A percentile compares a stretch with the other conserved stretches of the same genome.
Conservation (phyloP, 768 basidiomycete genomes). For the Porphyrellus cyaneotinctus region DNA sequence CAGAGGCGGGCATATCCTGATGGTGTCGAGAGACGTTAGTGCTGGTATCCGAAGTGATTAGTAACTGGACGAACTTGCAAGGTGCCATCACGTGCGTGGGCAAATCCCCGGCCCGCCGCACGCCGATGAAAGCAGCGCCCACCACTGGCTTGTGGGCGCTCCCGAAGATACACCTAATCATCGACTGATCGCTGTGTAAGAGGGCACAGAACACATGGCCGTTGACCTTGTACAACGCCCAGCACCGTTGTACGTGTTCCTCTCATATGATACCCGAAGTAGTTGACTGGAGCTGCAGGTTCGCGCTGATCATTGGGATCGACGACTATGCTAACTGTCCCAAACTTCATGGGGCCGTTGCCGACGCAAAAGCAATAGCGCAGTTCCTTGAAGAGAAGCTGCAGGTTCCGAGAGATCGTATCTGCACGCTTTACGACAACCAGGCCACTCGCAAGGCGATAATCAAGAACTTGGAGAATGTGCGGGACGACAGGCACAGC, state of each 20-base stretch:
- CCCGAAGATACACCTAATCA: background rate
- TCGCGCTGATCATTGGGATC: constrained; percentile 44
- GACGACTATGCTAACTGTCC: constrained; percentile 31
- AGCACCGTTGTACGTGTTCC: background rate
- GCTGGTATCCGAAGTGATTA: too few relatives aligned
- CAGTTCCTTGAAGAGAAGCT: constrained; percentile 30
- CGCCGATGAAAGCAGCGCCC: too few relatives aligned
- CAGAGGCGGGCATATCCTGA: too few relatives aligned
- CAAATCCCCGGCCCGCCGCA: too few relatives aligned
- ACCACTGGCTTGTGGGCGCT: too few relatives aligned
- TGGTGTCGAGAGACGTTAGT: too few relatives aligned
- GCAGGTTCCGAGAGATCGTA: constrained; percentile 30
- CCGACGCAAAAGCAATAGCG: constrained; percentile 33
- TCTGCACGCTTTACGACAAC: constrained; percentile 36
- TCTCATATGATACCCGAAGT: background rate
- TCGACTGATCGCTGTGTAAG: background rate
- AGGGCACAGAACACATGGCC: background rate
- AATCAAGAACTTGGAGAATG: constrained; percentile 19
- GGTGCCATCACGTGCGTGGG: too few relatives aligned
- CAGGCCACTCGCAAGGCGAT: constrained; percentile 37
- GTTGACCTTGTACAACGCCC: background rate
- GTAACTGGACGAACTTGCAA: too few relatives aligned
- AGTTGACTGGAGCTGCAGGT: background rate
- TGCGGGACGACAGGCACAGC: constrained; percentile 21
- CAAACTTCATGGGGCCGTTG: constrained; percentile 32